A percentile compares a stretch with the other conserved stretches of the same genome.
Evolutionary conservation across 345 rosid species (phyloP).

Genomic region (Eucalyptus pumila): DNA sequence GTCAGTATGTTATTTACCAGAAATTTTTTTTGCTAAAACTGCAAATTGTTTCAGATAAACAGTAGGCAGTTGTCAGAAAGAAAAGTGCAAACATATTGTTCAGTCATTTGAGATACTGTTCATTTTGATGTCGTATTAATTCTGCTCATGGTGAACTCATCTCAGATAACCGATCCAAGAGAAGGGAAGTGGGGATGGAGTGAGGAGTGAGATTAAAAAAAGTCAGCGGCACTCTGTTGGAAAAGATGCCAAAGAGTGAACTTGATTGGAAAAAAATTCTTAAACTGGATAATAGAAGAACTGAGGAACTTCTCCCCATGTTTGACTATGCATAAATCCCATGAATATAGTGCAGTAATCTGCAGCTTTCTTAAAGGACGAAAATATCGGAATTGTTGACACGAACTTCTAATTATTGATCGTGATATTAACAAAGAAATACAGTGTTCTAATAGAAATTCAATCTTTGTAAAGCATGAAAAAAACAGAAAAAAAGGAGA

Average conservation of each 20-base stretch:
- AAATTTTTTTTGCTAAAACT: background rate
- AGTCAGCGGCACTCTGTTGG: background rate
- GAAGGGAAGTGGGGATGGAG: background rate
- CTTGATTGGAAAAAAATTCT: background rate
- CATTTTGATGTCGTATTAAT: background rate
- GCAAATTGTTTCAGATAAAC: background rate
- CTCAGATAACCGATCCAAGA: background rate
- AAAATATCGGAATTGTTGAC: background rate
- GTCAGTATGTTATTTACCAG: background rate
- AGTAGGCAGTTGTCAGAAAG: background rate
- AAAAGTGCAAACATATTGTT: background rate
- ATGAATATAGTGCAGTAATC: background rate
- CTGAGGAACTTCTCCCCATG: background rate
- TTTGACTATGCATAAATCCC: background rate
- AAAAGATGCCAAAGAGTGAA: background rate
- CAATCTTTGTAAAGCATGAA: background rate
- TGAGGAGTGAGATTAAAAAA: background rate
- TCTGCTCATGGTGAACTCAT: background rate
- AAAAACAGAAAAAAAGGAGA: background rate
- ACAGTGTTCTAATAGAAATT: background rate
- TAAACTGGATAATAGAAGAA: background rate
- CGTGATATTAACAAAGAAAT: background rate
- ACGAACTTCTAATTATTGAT: background rate
- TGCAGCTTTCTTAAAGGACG: background rate
- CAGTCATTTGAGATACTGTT: background rate